Evolutionary conservation across 805 yeast genomes (phyloP), one percentile per base, ranked within the genome.

Genomic region (Metschnikowia drakensbergensis): DNA sequence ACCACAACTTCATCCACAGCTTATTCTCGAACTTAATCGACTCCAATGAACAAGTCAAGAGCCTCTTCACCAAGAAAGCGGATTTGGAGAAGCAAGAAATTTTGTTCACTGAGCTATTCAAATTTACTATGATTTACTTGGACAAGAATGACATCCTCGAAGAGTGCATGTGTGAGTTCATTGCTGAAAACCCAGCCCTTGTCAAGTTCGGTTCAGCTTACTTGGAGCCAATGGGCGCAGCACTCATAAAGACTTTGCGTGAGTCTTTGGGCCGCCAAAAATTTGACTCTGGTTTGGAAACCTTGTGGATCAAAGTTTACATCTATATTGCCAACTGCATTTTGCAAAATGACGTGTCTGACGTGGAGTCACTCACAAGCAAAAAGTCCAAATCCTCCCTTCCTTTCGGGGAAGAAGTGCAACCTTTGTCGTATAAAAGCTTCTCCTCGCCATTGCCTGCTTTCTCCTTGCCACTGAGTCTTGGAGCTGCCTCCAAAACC

Each of bases 201-300:
- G 57, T 65, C 27, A 42, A 51, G 6, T 52, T 50, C 17, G 66
- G 68, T 3, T 53, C 58, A 5, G 48, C 53, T 22, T 71, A 72
- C 54, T 63, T 72, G 53, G 77, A 71, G 53, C 70, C 72, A 29
- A 65, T 72, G 72, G 76, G 76, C n/a, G 49, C 60, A 30, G 65
- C 70, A 7, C 57, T 72, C 41, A 62, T 71, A 27, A 64, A 63
- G 45, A 71, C 76, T 4, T 66, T 71, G 49, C 65, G 65, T 37
- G 67, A 66, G 53, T 58, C 66, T 60, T 61, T 71, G 48, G 73
- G 71, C 11, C 53, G 51, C 7, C 65, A 63, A 6, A 54, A 58
- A 26, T 68, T 68, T 47, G 54, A 64, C 51, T 59, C 59, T 9
- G 57, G 54, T 17, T 58, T 68, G 60, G 75, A 72, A 56, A 55